Evolutionary conservation across 2,329 filamentous ascomycete species (phyloP).

Genomic region (Cordyceps javanica): DNA sequence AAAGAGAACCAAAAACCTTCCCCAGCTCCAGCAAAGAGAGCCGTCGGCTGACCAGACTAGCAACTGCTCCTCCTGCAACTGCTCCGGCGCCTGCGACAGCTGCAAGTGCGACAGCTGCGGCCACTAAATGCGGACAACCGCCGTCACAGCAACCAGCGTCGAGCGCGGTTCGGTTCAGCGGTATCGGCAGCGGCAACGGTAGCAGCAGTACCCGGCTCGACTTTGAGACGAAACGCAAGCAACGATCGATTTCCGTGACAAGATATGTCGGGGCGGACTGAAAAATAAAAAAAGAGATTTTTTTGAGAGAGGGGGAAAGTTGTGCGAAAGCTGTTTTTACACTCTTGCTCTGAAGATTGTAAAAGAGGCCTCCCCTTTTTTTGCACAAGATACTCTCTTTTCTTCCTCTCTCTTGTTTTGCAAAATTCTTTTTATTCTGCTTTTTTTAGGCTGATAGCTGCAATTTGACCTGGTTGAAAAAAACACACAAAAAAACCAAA

Average conservation of each 20-base stretch:
- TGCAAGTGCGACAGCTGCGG: slow-evolving; percentile 21
- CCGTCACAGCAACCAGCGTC: neutral
- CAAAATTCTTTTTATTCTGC: neutral
- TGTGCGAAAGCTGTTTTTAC: too few species aligned
- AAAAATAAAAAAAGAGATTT: neutral
- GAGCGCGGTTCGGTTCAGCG: neutral
- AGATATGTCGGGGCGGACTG: slow-evolving; percentile 11
- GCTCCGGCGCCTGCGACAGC: slow-evolving; percentile 18
- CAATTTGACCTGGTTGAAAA: slow-evolving; percentile 6
- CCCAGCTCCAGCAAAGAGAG: neutral
- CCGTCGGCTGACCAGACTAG: slow-evolving; percentile 10
- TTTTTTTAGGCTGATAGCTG: slow-evolving; percentile 7
- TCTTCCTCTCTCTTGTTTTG: neutral
- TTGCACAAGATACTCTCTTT: neutral
- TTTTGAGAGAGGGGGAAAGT: too few species aligned
- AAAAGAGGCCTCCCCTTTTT: neutral
- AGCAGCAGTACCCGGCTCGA: slow-evolving; percentile 1
- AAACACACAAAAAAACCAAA: too few species aligned
- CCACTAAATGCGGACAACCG: slow-evolving; percentile 3
- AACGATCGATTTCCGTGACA: slow-evolving; percentile 5
- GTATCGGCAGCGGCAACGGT: too few species aligned
- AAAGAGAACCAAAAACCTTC: too few species aligned
- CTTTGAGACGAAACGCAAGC: slow-evolving; percentile 10
- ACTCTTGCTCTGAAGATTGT: neutral
- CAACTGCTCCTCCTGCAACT: slow-evolving; percentile 19